These are phyloP conservation scores for Nepenthes mirabilis DNA, from an alignment of 148 eudicot species.

Conservation along the genomic window DNA sequence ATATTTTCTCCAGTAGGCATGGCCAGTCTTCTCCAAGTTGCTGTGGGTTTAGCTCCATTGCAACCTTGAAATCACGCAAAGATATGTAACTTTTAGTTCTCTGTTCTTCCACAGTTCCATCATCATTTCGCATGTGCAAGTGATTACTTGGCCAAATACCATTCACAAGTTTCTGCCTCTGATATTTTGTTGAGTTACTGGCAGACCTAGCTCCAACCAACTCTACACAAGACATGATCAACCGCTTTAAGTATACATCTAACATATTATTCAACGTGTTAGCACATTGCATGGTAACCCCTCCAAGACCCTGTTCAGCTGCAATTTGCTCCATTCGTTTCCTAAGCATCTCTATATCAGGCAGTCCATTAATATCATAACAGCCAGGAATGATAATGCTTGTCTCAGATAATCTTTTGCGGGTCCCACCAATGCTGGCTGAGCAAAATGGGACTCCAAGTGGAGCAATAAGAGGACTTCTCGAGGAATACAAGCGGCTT, in stretches of 20 bases:
- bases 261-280: slow-evolving; percentile 31
- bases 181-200: slow-evolving; percentile 12
- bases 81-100: slow-evolving; percentile 21
- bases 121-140: slow-evolving; percentile 21
- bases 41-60: slow-evolving; percentile 54
- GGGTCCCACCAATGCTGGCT: slow-evolving; percentile 42
- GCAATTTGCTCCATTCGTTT: slow-evolving; percentile 44
- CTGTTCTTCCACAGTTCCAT: slow-evolving; percentile 22
- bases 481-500: slow-evolving; percentile 17
- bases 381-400: slow-evolving; percentile 4
- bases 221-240: slow-evolving; percentile 35
- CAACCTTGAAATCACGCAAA: slow-evolving; percentile 49
- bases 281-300: slow-evolving; percentile 33
- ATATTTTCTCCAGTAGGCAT: slow-evolving; percentile 39
- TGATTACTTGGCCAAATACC: slow-evolving; percentile 31
- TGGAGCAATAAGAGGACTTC: slow-evolving; percentile 34
- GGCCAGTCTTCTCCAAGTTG: slow-evolving; percentile 66
- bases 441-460: slow-evolving; percentile 43
- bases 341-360: slow-evolving; percentile 23
- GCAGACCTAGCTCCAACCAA: slow-evolving; percentile 35
- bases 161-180: slow-evolving; percentile 28
- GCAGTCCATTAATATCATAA: slow-evolving; percentile 16
- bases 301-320: slow-evolving; percentile 32
- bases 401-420: slow-evolving; percentile 18
- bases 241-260: slow-evolving; percentile 43